Base-by-base conservation (phyloP, 2,329 filamentous ascomycete species). In the Dactylonectria estremocensis region DNA sequence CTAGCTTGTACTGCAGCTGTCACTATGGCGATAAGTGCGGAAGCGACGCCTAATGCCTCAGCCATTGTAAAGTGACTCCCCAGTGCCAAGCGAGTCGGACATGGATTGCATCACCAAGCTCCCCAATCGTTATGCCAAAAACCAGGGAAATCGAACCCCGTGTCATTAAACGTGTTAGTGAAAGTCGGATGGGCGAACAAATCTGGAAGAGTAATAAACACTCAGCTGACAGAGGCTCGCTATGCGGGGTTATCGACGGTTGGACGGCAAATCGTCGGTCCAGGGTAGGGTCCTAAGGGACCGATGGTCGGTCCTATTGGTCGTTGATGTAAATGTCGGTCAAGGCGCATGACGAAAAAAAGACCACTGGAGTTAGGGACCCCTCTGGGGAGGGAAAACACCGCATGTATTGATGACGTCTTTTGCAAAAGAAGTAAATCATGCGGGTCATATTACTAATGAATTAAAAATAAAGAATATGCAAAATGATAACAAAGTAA, bases 21-120 rank as follows among this genome's bases (percentile, higher is more conserved):
- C 16, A 60, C 57, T 52, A 60, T 35, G n/a, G 48, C 48, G 52
- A 60, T 52, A 31, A 52, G 22, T 28, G 57, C 52, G 5, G 57
- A 9, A 24, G 14, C 22, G 57, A 52, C 35, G 13, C 48, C 50
- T 20, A 60, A 48, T 20, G 48, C 33, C 9, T 60, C 48, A 4
- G 22, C 24, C 57, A 52, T 60, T 2, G 40, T 6, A 8, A 43
- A 18, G n/a, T 43, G 14, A 37, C 14, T 14, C 14, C 16, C 7
- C 1, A 43, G 14, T 5, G n/a, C 14, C 2, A n/a, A 5, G 8
- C 8, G 40, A 8, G 16, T 40, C 37, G 2, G 13, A 40, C 11
- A 6, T 14, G 6, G 37, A 11, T n/a, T 14, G 14, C 37, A 14
- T 40, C 16, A 11, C 13, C 13, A 14, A 14, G 13, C 14, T 11